phyloP scores from a whole-genome alignment of 495 filamentous ascomycete genomes.

The Xylaria curta region DNA sequence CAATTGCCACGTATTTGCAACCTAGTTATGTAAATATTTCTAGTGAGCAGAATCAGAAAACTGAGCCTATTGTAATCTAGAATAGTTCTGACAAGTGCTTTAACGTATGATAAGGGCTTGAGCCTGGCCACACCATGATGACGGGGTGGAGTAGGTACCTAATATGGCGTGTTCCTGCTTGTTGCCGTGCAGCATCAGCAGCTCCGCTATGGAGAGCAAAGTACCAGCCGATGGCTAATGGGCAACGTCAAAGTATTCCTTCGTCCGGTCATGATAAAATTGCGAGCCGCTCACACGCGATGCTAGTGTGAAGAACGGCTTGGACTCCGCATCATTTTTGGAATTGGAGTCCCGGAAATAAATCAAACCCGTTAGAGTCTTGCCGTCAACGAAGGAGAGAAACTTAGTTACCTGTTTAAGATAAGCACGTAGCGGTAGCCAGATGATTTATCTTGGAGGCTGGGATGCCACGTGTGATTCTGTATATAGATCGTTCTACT shows the following conservation, averaged over 20 bases:
- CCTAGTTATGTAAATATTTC: background rate
- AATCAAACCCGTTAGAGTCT: background rate
- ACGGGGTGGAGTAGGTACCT: too few relatives aligned
- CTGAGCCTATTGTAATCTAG: background rate
- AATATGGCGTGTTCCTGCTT: slow-evolving; percentile 12
- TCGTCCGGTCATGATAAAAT: slow-evolving; percentile 6
- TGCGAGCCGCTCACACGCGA: background rate
- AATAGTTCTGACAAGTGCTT: background rate
- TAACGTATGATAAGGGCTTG: background rate
- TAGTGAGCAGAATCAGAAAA: background rate
- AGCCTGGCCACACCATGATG: too few relatives aligned
- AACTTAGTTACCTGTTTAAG: background rate
- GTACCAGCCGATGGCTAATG: background rate
- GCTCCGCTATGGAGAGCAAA: slow-evolving; percentile 1
- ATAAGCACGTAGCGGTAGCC: background rate
- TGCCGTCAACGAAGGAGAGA: background rate
- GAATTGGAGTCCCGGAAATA: background rate
- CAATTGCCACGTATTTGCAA: background rate
- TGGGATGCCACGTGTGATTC: slow-evolving; percentile 16
- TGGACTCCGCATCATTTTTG: background rate
- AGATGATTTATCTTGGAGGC: background rate
- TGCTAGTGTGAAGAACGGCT: background rate
- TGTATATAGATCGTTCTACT: background rate
- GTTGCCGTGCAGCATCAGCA: slow-evolving; percentile 2
- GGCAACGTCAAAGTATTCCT: background rate